Evolutionary conservation across 768 basidiomycete species (phyloP).

Genomic region (Grammothele lineata): DNA sequence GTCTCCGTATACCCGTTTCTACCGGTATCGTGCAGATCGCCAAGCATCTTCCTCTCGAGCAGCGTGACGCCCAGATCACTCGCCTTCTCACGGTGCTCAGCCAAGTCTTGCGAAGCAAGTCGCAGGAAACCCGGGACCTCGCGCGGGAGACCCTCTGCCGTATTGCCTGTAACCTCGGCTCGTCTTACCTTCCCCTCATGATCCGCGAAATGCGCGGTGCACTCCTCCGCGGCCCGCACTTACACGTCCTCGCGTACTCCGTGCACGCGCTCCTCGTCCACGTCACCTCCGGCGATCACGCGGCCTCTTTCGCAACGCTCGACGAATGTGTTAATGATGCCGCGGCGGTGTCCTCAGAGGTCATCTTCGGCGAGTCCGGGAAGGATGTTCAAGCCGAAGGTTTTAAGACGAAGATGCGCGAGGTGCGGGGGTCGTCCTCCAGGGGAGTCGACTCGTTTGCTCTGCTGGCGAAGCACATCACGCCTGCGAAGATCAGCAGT

Average conservation of each 20-base stretch:
- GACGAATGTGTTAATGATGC: constrained; percentile 79
- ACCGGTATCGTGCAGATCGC: constrained; percentile 86
- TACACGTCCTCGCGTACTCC: constrained; percentile 86
- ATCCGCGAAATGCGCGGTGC: constrained; percentile 82
- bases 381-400: constrained; percentile 85
- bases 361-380: constrained; percentile 91
- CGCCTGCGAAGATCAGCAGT: constrained; percentile 69
- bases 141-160: constrained; percentile 79
- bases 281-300: constrained; percentile 61
- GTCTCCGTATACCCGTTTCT: constrained; percentile 82
- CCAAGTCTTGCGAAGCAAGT: constrained; percentile 89
- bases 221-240: constrained; percentile 85
- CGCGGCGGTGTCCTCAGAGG: constrained; percentile 78
- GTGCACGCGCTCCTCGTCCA: constrained; percentile 80
- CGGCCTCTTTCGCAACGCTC: constrained; percentile 52
- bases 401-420: constrained; percentile 92
- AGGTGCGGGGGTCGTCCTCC: constrained; percentile 81
- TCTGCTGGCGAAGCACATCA: constrained; percentile 72
- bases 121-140: constrained; percentile 89
- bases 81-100: constrained; percentile 80
- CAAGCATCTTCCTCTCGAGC: constrained; percentile 63
- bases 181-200: constrained; percentile 65
- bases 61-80: constrained; percentile 63
- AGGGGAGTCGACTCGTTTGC: constrained; percentile 84
- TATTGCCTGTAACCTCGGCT: constrained; percentile 69